phyloP scores from a whole-genome alignment of 176 grass and related monocot genomes.

The Chrysopogon serrulatus region DNA sequence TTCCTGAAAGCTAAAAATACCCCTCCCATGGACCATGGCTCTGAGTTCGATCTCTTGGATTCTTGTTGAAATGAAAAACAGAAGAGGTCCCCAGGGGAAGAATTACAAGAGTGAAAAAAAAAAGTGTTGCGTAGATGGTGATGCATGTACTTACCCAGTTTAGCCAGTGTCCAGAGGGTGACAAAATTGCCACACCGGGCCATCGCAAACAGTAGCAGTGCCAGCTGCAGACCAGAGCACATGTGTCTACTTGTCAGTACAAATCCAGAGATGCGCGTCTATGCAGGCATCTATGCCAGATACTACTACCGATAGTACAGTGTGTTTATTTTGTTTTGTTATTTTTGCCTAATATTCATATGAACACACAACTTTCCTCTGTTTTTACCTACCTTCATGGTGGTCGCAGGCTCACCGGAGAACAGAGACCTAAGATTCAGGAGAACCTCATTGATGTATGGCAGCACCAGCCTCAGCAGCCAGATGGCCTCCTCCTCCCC shows the following conservation, averaged over 20 bases:
- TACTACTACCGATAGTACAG: not conserved
- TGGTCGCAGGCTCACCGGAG: conserved; percentile 85
- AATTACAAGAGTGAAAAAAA: not conserved
- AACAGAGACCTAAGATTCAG: conserved; percentile 68
- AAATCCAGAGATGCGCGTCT: conserved; percentile 19
- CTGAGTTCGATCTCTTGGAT: not conserved
- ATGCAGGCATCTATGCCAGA: conserved; percentile 8
- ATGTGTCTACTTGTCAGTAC: conserved; percentile 41
- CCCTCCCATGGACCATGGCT: not conserved
- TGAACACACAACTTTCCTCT: not conserved
- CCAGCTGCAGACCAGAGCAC: conserved; percentile 63
- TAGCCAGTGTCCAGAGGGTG: conserved; percentile 77
- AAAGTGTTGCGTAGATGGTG: not conserved
- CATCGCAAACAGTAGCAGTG: conserved; percentile 78
- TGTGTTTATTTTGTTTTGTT: no score
- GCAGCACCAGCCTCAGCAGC: conserved; percentile 76
- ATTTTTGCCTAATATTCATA: not conserved
- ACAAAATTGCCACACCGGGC: conserved; percentile 84
- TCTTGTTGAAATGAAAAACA: not conserved
- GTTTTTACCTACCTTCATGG: conserved; percentile 67
- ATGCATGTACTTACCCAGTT: conserved; percentile 53
- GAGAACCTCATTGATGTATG: conserved; percentile 87
- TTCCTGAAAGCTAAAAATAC: not conserved
- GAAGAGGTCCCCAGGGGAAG: not conserved
- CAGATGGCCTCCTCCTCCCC: conserved; percentile 97